Conservation (phyloP, 2,329 filamentous ascomycete genomes). For the Colletotrichum paranaense region DNA sequence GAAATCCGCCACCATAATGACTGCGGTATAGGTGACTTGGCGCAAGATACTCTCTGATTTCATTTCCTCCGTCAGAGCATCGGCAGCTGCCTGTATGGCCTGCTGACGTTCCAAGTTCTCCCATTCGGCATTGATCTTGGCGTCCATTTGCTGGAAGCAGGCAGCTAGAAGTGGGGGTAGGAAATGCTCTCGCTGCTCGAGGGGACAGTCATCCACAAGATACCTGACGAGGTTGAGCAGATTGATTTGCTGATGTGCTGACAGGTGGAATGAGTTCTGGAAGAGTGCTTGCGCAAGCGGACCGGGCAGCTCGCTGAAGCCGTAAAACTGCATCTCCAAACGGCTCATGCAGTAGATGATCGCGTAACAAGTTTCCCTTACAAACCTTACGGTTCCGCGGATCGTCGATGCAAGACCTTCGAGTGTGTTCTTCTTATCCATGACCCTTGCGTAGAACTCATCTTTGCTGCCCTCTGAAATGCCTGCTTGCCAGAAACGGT, state of each 20-base stretch:
- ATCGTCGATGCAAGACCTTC: slow-evolving; percentile 96
- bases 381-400: slow-evolving; percentile 86
- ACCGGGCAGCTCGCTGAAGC: slow-evolving; percentile 83
- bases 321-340: slow-evolving; percentile 89
- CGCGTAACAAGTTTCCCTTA: slow-evolving; percentile 93
- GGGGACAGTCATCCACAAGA: slow-evolving; percentile 91
- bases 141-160: slow-evolving; percentile 87
- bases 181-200: slow-evolving; percentile 81
- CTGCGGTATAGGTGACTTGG: slow-evolving; percentile 91
- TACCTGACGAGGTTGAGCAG: slow-evolving; percentile 89
- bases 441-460: slow-evolving; percentile 93
- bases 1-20: slow-evolving; percentile 90
- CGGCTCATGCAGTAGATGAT: slow-evolving; percentile 94
- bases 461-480: slow-evolving; percentile 97
- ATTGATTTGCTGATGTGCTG: slow-evolving; percentile 94
- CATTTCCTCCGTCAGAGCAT: slow-evolving; percentile 94
- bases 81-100: slow-evolving; percentile 72
- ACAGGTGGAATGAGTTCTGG: slow-evolving; percentile 82
- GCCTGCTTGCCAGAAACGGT: slow-evolving; percentile 97
- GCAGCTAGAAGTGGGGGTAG: slow-evolving; percentile 84
- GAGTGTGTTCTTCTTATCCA: slow-evolving; percentile 87
- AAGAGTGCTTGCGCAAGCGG: slow-evolving; percentile 89
- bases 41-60: slow-evolving; percentile 95
- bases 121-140: slow-evolving; percentile 91
- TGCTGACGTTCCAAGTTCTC: slow-evolving; percentile 76